phyloP scores from a whole-genome alignment of 2,329 filamentous ascomycete genomes.

The Chaetomium olivaceum region DNA sequence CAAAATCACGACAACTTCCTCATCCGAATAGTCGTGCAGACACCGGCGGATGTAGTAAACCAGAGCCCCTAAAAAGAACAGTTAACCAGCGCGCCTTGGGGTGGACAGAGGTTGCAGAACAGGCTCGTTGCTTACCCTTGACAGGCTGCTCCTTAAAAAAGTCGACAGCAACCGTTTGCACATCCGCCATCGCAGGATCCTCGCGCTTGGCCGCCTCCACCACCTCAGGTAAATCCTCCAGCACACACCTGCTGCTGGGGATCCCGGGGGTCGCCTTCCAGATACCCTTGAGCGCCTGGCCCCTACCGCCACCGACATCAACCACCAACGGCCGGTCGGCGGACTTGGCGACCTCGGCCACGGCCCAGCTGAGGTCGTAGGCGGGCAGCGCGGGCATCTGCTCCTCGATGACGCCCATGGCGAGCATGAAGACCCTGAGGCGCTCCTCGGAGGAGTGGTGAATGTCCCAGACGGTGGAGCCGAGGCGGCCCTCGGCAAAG shows the following conservation, averaged over 20 bases:
- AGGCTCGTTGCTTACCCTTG: slow-evolving; percentile 34
- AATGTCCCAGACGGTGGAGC: slow-evolving; percentile 39
- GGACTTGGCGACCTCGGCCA: slow-evolving; percentile 6
- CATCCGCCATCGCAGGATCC: slow-evolving; percentile 27
- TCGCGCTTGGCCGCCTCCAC: slow-evolving; percentile 33
- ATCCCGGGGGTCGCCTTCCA: slow-evolving; percentile 34
- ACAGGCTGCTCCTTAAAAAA: slow-evolving; percentile 40
- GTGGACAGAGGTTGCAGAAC: not conserved
- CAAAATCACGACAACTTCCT: slow-evolving; percentile 38
- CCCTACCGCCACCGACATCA: slow-evolving; percentile 43
- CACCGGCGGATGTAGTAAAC: slow-evolving; percentile 42
- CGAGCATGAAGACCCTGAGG: slow-evolving; percentile 34
- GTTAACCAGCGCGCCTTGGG: slow-evolving; percentile 7
- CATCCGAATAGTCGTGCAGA: slow-evolving; percentile 43
- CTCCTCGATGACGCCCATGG: slow-evolving; percentile 35
- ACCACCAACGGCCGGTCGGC: slow-evolving; percentile 36
- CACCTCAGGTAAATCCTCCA: slow-evolving; percentile 41
- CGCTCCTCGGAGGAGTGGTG: slow-evolving; percentile 32
- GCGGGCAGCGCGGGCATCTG: slow-evolving; percentile 32
- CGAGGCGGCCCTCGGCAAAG: slow-evolving; percentile 36
- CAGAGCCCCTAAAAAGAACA: slow-evolving; percentile 35
- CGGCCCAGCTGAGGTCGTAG: slow-evolving; percentile 40
- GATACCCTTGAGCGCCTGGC: slow-evolving; percentile 42
- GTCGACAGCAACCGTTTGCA: slow-evolving; percentile 34
- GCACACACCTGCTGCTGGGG: slow-evolving; percentile 29